These are phyloP conservation scores for Daldinia sp. DNA, from an alignment of 2,329 filamentous ascomycete genomes.

Conservation along the genomic window DNA sequence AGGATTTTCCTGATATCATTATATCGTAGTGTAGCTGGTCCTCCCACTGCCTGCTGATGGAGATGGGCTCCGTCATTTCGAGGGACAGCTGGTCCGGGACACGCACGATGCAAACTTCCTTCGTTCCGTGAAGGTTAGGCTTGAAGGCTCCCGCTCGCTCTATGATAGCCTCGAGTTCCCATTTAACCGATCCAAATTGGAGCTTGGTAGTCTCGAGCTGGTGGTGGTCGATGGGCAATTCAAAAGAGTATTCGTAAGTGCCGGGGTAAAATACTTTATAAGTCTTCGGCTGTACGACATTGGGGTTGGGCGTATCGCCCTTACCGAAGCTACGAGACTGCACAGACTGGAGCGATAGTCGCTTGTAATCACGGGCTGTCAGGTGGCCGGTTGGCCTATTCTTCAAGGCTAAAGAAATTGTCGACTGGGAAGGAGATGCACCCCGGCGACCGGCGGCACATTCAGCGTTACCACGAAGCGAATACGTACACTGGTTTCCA, in stretches of 20 bases:
- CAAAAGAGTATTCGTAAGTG: slow-evolving; percentile 77
- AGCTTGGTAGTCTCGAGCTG: slow-evolving; percentile 90
- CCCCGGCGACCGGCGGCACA: slow-evolving; percentile 46
- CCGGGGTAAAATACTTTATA: slow-evolving; percentile 88
- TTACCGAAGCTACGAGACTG: slow-evolving; percentile 89
- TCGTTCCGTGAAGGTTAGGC: slow-evolving; percentile 83
- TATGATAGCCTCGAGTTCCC: slow-evolving; percentile 86
- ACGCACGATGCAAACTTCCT: slow-evolving; percentile 86
- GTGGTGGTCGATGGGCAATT: slow-evolving; percentile 88
- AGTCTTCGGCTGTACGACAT: slow-evolving; percentile 72
- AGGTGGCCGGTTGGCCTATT: slow-evolving; percentile 50
- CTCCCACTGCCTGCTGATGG: slow-evolving; percentile 93
- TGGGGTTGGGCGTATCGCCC: slow-evolving; percentile 75
- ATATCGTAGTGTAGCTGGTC: slow-evolving; percentile 97
- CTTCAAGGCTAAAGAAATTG: slow-evolving; percentile 52
- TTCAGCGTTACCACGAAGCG: slow-evolving; percentile 57
- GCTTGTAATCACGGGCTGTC: slow-evolving; percentile 68
- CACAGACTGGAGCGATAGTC: slow-evolving; percentile 81
- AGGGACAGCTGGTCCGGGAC: slow-evolving; percentile 88
- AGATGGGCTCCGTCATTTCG: slow-evolving; percentile 92
- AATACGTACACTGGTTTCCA: slow-evolving; percentile 72
- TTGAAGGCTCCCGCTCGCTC: slow-evolving; percentile 92
- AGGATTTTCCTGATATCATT: slow-evolving; percentile 94
- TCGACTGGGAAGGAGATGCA: slow-evolving; percentile 51
- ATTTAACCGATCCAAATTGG: slow-evolving; percentile 87